These are phyloP conservation scores for Aspergillus pseudoterreus DNA, from an alignment of 2,329 filamentous ascomycete species.

Conservation along the genomic window DNA sequence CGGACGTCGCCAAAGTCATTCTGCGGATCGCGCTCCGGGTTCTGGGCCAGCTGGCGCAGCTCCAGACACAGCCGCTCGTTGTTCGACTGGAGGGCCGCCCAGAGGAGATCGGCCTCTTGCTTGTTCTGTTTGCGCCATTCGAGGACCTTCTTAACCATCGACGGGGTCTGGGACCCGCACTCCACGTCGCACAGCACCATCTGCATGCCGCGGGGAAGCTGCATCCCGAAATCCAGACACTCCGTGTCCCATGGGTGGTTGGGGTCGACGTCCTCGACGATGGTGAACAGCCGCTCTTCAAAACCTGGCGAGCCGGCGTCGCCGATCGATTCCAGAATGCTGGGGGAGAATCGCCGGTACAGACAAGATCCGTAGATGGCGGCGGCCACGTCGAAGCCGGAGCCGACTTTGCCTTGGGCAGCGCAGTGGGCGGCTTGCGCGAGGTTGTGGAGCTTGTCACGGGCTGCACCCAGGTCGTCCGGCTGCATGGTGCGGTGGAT, in stretches of 20 bases:
- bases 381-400: constrained; percentile 90
- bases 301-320: constrained; percentile 67
- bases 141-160: constrained; percentile 92
- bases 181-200: constrained; percentile 95
- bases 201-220: constrained; percentile 68
- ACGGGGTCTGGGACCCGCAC: constrained; percentile 86
- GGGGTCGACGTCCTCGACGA: constrained; percentile 60
- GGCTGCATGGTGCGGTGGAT: constrained; percentile 43
- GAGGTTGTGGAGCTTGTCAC: constrained; percentile 76
- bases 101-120: constrained; percentile 64
- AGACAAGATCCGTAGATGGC: constrained; percentile 88
- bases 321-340: constrained; percentile 64
- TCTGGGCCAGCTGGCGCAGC: constrained; percentile 53
- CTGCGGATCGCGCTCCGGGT: constrained; percentile 36
- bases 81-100: constrained; percentile 67
- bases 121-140: constrained; percentile 69
- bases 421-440: constrained; percentile 92
- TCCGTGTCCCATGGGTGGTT: constrained; percentile 71
- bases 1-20: constrained; percentile 53
- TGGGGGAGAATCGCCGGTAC: constrained; percentile 88
- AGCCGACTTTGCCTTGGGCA: constrained; percentile 93
- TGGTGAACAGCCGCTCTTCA: constrained; percentile 56
- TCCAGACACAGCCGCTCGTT: constrained; percentile 69
- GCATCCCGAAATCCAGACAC: constrained; percentile 65
- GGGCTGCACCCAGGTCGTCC: constrained; percentile 47